Evolutionary conservation across 2,329 filamentous ascomycete genomes (phyloP), one percentile per base, ranked within the genome.

Genomic region (Alternaria dauci): DNA sequence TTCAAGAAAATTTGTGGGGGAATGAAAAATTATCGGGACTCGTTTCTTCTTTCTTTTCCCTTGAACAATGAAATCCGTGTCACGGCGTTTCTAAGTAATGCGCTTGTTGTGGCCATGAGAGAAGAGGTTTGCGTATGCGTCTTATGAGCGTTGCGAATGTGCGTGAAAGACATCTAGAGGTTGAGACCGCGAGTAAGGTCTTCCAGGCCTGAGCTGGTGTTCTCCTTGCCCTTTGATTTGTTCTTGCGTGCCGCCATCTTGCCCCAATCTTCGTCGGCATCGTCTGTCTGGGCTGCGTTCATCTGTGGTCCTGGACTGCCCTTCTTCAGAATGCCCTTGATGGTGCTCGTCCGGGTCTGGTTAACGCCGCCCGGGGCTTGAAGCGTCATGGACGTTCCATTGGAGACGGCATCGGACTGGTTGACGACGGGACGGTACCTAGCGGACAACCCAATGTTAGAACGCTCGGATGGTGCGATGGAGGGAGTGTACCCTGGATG

Each of bases 401-500:
- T 75, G 8, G 71, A 74, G 28, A 68, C 59, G 23, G 70, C 65
- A 52, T 77, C 75, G 38, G 69, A 68, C 38, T 74, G 68, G 47
- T 76, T 77, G 0, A 92, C 93, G 1, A 98, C 94, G 1, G 95
- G 93, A 46, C 95, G 88, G 80, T 99, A 99, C 44, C 95, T 89
- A 32, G 92, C 90, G 8, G 95, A 93, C 53, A 96, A 85, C 16
- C 95, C 95, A 62, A 97, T 83, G 76, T 96, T 98, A 83, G 94
- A 98, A 62, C 95, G 90, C 81, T 98, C 95, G 5, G 93, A 97
- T 1, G 95, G 95, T 2, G 95, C 94, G 68, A 99, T 96, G 1
- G 94, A 98, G 1, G 93, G 89, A 1, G 93, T 87, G 79, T 98
- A 98, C 8, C 87, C 88, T 52, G 62, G 55, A 30, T 62, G 59